Percentiles rank a stretch among this genome's conserved stretches.
These are phyloP conservation scores for Fusarium sp. DNA, from an alignment of 2,329 filamentous ascomycete genomes.

Conservation along the genomic window DNA sequence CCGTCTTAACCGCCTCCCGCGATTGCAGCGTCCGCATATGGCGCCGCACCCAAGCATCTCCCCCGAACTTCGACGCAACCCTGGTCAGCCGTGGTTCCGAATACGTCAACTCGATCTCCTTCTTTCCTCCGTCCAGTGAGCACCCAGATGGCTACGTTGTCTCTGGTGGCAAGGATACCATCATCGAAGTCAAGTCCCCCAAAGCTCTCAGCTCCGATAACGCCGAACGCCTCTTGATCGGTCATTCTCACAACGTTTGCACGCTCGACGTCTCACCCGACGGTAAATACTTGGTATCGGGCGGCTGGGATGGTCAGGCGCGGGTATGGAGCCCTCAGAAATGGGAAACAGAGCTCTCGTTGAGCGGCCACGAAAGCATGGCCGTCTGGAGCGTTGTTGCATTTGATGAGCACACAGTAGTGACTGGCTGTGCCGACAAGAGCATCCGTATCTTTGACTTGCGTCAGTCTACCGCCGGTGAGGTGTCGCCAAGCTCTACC, in stretches of 20 bases:
- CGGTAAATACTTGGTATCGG: constrained; percentile 81
- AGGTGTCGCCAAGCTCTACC: constrained; percentile 60
- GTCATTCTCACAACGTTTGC: constrained; percentile 89
- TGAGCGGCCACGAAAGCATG: constrained; percentile 76
- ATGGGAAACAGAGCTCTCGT: constrained; percentile 78
- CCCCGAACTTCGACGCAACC: constrained; percentile 77
- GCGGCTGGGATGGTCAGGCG: constrained; percentile 91
- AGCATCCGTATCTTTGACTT: constrained; percentile 85
- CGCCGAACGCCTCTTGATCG: constrained; percentile 84
- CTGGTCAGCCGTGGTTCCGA: constrained; percentile 81
- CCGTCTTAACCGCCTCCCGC: constrained; percentile 85
- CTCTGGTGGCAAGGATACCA: constrained; percentile 88
- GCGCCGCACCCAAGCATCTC: constrained; percentile 71
- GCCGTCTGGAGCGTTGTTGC: constrained; percentile 93
- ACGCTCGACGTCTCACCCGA: constrained; percentile 80
- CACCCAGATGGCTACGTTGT: constrained; percentile 83
- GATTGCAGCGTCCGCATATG: constrained; percentile 91
- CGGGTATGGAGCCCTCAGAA: constrained; percentile 86
- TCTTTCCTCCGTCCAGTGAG: constrained; percentile 71
- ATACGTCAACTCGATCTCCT: constrained; percentile 88
- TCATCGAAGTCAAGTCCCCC: constrained; percentile 88
- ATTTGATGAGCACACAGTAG: constrained; percentile 78
- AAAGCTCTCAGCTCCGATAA: constrained; percentile 73
- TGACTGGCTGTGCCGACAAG: constrained; percentile 94
- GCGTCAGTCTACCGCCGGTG: constrained; percentile 63